These are phyloP conservation scores for Trapa bicornis DNA, from an alignment of 345 rosid species.

Conservation along the genomic window DNA sequence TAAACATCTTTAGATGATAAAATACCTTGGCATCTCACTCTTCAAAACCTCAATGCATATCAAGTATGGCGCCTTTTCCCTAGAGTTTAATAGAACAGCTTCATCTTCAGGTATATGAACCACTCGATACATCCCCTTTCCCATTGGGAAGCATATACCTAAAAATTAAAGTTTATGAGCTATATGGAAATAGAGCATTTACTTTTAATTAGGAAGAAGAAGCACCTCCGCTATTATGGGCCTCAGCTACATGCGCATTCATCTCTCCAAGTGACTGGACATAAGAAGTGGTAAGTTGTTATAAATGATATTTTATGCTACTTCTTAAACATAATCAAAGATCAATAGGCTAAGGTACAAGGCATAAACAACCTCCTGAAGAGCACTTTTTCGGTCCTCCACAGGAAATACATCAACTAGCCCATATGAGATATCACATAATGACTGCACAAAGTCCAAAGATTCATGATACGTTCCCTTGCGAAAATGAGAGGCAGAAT, in stretches of 20 bases:
- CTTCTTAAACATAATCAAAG: slow-evolving; percentile 1
- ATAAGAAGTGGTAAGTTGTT: slow-evolving; percentile 21
- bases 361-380: slow-evolving; percentile 60
- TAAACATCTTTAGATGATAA: not conserved
- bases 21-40: slow-evolving; percentile 69
- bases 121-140: slow-evolving; percentile 85
- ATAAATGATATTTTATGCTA: slow-evolving; percentile 7
- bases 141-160: slow-evolving; percentile 99
- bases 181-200: not conserved
- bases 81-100: slow-evolving; percentile 91
- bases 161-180: slow-evolving; percentile 11
- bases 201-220: not conserved
- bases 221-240: slow-evolving; percentile 79
- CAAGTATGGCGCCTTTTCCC: slow-evolving; percentile 98
- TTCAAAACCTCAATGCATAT: slow-evolving; percentile 85
- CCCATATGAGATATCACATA: slow-evolving; percentile 92
- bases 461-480: slow-evolving; percentile 93
- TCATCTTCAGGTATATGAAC: slow-evolving; percentile 98
- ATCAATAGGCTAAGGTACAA: slow-evolving; percentile 1
- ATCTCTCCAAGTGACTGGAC: slow-evolving; percentile 86
- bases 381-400: slow-evolving; percentile 92
- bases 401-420: slow-evolving; percentile 93
- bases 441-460: slow-evolving; percentile 77
- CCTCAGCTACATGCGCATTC: slow-evolving; percentile 64
- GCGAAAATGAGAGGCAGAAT: slow-evolving; percentile 59